phyloP scores from a whole-genome alignment of 1,284 basidiomycete genomes.

The Lignosus rhinocerotis region DNA sequence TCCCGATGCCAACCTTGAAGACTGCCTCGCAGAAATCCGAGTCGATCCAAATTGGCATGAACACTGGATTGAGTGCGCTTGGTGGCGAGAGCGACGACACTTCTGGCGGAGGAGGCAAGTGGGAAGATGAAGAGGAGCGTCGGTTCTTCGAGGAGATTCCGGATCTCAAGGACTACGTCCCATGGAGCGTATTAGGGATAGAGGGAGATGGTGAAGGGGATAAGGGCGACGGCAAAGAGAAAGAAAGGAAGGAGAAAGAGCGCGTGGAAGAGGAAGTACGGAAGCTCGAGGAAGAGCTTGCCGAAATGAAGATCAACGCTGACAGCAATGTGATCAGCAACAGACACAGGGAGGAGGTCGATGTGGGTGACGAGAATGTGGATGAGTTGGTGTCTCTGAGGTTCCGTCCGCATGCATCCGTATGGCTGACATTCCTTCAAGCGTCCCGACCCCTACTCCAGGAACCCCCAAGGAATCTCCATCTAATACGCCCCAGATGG shows the following conservation, averaged over 20 bases:
- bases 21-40: slow-evolving; percentile 77
- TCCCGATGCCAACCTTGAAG: slow-evolving; percentile 81
- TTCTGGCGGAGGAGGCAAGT: slow-evolving; percentile 84
- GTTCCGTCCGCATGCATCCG: neutral
- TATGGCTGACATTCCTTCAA: slow-evolving; percentile 27
- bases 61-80: slow-evolving; percentile 38
- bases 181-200: slow-evolving; percentile 83
- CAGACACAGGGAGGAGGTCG: slow-evolving; percentile 3
- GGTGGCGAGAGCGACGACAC: slow-evolving; percentile 59
- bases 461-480: slow-evolving; percentile 67
- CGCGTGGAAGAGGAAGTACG: slow-evolving; percentile 61
- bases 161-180: slow-evolving; percentile 91
- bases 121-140: slow-evolving; percentile 98
- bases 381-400: slow-evolving; percentile 48
- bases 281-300: slow-evolving; percentile 72
- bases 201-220: slow-evolving; percentile 51
- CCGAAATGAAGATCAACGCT: slow-evolving; percentile 43
- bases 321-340: slow-evolving; percentile 16
- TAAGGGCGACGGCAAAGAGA: slow-evolving; percentile 39
- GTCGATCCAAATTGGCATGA: slow-evolving; percentile 75
- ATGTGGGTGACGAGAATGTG: slow-evolving; percentile 32
- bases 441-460: slow-evolving; percentile 61
- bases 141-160: slow-evolving; percentile 93
- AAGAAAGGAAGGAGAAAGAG: slow-evolving; percentile 49
- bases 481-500: slow-evolving; percentile 63